Conservation (phyloP, 108 stramenopile species). For the Phaeodactylum tricornutum region DNA sequence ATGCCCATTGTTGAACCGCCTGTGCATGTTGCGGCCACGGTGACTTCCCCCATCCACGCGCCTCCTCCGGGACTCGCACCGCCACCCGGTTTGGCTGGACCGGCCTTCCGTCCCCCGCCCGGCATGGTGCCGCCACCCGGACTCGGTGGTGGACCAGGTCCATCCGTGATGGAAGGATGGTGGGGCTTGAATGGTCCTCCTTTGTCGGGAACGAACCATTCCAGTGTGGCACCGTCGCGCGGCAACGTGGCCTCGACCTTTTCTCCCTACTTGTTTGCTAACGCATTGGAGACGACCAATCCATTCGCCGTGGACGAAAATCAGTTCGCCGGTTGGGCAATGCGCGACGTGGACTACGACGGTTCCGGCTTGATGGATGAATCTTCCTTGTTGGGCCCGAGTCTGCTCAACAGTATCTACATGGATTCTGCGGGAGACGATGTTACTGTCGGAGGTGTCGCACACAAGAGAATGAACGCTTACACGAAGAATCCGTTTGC, state of each 20-base stretch:
- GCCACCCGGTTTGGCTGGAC: not conserved
- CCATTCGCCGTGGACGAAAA: conserved; percentile 10
- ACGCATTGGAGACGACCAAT: conserved; percentile 12
- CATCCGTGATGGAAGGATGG: not conserved
- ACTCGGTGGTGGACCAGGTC: not conserved
- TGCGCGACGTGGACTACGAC: not conserved
- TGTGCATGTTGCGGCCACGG: not conserved
- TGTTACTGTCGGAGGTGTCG: not conserved
- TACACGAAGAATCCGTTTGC: conserved; percentile 23
- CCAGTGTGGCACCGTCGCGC: not conserved
- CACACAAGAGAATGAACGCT: not conserved
- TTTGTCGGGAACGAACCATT: not conserved
- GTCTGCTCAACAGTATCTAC: conserved; percentile 14
- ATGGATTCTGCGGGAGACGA: not conserved
- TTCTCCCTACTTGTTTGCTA: not conserved
- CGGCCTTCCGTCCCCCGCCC: not conserved
- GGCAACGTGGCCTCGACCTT: too few species aligned
- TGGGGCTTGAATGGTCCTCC: not conserved
- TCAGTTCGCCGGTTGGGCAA: not conserved
- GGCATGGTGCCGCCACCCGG: not conserved
- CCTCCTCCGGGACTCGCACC: not conserved
- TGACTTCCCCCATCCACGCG: not conserved
- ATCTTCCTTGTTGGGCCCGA: conserved; percentile 9
- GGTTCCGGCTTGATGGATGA: not conserved
- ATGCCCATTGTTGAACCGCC: not conserved